Base-by-base conservation (phyloP, 176 grass and related monocot species). In the Oryza coarctata region DNA sequence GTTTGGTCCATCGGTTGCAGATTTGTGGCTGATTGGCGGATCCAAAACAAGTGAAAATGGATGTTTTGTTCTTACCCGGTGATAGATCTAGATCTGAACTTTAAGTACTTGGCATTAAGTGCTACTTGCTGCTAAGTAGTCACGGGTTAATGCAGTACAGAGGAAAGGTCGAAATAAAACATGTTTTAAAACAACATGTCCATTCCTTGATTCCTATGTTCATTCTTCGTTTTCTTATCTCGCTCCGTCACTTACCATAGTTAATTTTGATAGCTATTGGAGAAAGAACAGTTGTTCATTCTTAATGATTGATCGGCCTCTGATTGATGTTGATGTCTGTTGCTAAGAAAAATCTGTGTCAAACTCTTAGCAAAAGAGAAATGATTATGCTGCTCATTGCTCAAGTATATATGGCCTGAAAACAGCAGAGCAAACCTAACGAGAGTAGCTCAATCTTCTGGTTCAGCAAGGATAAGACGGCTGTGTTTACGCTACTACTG, bases 1-100 rank as follows among this genome's bases (percentile, higher is more conserved):
- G 1, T 28, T 74, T 25, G n/a, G 20, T 58, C 47, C 11, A 52
- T 58, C 6, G 9, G 29, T 26, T 23, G 25, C 14, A 43, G 25
- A 5, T 61, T 26, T 23, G 25, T 8, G 30, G 32, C 6, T 69
- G 63, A 78, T 61, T 45, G 74, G 28, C 3, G 14, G 22, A 6
- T 35, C 70, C 38, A 34, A 34, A 65, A 9, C 29, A 15, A n/a
- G 40, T 29, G 30, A 30, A n/a, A 38, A 29, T 55, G 26, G 31
- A 36, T 7, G 18, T 23, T 79, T 86, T 62, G 39, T 79, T 73
- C 76, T 55, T 15, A 14, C 36, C 38, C n/a, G 30, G 31, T 45
- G 2, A 33, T 27, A 65, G 68, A 80, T 79, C 68, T 26, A 50
- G 75, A 79, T 85, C 68, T 73, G 34, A 50, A 30, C 20, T 38